phyloP scores from a whole-genome alignment of 257 asterid species.

The Lithospermum erythrorhizon region DNA sequence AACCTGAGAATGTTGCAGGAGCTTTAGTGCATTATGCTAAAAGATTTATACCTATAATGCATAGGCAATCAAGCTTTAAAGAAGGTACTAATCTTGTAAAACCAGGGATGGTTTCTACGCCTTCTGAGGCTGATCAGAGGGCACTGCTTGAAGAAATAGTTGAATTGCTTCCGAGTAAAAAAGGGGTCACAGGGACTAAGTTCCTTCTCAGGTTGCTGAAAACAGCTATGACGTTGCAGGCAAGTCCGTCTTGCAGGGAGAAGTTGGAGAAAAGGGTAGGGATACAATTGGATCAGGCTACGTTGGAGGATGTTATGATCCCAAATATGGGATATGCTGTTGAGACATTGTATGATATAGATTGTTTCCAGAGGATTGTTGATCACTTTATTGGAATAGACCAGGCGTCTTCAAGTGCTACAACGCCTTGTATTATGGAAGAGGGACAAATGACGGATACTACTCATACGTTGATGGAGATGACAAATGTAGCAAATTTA shows the following conservation, averaged over 20 bases:
- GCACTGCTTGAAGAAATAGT: constrained; percentile 71
- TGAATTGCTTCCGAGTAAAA: constrained; percentile 48
- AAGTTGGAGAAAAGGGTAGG: constrained; percentile 72
- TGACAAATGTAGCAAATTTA: constrained; percentile 74
- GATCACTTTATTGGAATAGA: constrained; percentile 66
- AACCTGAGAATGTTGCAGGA: constrained; percentile 49
- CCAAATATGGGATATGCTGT: constrained; percentile 55
- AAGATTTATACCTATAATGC: constrained; percentile 71
- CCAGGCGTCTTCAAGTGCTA: constrained; percentile 39
- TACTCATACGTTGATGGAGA: constrained; percentile 29
- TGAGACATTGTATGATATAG: constrained; percentile 67
- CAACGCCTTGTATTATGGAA: constrained; percentile 51
- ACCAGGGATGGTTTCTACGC: constrained; percentile 42
- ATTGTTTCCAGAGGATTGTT: constrained; percentile 83
- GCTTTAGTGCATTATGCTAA: constrained; percentile 63
- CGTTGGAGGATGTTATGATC: constrained; percentile 57
- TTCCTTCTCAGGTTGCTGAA: constrained; percentile 65
- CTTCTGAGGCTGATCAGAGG: constrained; percentile 74
- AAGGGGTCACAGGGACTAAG: constrained; percentile 54
- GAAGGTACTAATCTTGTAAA: constrained; percentile 24
- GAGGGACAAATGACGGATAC: constrained; percentile 40
- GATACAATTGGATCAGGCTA: constrained; percentile 60
- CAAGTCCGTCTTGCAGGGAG: constrained; percentile 53
- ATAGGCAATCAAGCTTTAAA: constrained; percentile 62
- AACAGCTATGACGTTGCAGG: constrained; percentile 56